Evolutionary conservation across 768 basidiomycete species (phyloP).

Genomic region (Boletus eberwhitei): DNA sequence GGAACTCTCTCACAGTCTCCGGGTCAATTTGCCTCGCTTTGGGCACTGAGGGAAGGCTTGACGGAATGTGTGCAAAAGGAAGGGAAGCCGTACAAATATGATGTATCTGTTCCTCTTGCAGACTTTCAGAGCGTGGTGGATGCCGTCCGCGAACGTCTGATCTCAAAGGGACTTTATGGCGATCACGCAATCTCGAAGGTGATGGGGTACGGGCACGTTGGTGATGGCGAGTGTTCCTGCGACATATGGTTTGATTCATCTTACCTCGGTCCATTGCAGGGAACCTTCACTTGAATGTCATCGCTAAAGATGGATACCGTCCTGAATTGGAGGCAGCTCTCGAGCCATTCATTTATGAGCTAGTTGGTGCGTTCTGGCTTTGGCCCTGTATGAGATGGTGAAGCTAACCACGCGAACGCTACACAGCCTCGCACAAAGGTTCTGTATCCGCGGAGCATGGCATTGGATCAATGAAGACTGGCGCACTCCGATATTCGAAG

Average conservation of each 20-base stretch:
- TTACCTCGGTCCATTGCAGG: slow-evolving; percentile 42
- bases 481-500: slow-evolving; percentile 88
- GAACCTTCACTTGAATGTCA: slow-evolving; percentile 90
- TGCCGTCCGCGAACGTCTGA: slow-evolving; percentile 66
- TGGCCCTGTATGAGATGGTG: not conserved
- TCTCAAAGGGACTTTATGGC: slow-evolving; percentile 63
- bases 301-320: slow-evolving; percentile 71
- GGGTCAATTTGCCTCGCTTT: slow-evolving; percentile 83
- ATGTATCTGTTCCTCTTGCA: slow-evolving; percentile 83
- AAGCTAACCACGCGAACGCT: slow-evolving; percentile 1
- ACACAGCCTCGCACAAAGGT: slow-evolving; percentile 68
- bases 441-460: slow-evolving; percentile 98
- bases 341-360: slow-evolving; percentile 94
- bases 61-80: slow-evolving; percentile 91
- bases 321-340: slow-evolving; percentile 81
- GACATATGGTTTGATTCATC: not conserved
- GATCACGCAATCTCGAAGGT: slow-evolving; percentile 79
- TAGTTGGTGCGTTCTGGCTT: slow-evolving; percentile 57
- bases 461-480: slow-evolving; percentile 92
- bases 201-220: slow-evolving; percentile 94
- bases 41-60: slow-evolving; percentile 89
- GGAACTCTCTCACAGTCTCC: slow-evolving; percentile 91
- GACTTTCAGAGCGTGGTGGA: slow-evolving; percentile 89
- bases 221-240: slow-evolving; percentile 69
- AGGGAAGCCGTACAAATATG: slow-evolving; percentile 97